Evolutionary conservation across 805 yeast genomes (phyloP).

Genomic region (Maudiozyma turicensis): DNA sequence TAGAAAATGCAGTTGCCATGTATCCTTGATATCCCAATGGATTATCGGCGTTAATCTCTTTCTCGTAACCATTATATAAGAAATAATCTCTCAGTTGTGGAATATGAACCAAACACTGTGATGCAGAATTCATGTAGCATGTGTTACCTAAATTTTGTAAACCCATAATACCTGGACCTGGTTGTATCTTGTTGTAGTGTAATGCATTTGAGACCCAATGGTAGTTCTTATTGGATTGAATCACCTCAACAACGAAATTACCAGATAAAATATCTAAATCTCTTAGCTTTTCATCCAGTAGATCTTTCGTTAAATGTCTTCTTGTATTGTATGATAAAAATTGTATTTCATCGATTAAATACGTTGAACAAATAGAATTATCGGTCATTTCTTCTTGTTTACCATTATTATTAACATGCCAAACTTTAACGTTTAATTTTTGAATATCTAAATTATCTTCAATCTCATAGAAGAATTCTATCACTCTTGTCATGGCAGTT

Average conservation of each 20-base stretch:
- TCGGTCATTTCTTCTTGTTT: slow-evolving; percentile 3
- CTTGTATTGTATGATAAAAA: slow-evolving; percentile 22
- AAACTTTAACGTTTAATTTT: slow-evolving; percentile 13
- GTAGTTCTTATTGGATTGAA: slow-evolving; percentile 15
- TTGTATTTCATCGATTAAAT: slow-evolving; percentile 20
- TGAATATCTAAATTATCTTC: slow-evolving; percentile 14
- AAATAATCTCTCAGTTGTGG: slow-evolving; percentile 79
- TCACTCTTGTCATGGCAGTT: slow-evolving; percentile 17
- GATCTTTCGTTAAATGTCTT: slow-evolving; percentile 17
- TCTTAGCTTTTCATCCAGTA: slow-evolving; percentile 12
- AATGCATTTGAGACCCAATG: slow-evolving; percentile 33
- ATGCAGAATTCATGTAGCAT: slow-evolving; percentile 90
- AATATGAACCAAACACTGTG: slow-evolving; percentile 80
- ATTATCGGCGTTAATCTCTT: slow-evolving; percentile 64
- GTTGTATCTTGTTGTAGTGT: slow-evolving; percentile 23
- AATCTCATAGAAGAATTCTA: slow-evolving; percentile 14
- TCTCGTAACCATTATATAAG: slow-evolving; percentile 44
- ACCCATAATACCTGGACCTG: slow-evolving; percentile 47
- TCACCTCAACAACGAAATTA: slow-evolving; percentile 30
- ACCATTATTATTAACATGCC: slow-evolving; percentile 11
- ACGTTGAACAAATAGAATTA: slow-evolving; percentile 1
- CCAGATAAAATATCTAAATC: slow-evolving; percentile 15
- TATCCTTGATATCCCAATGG: slow-evolving; percentile 83
- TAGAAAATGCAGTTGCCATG: slow-evolving; percentile 68
- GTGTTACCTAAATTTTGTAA: slow-evolving; percentile 75